A percentile compares a stretch with the other conserved stretches of the same genome.
Evolutionary conservation across 2,329 filamentous ascomycete species (phyloP).

Genomic region (Trichophyton simii): DNA sequence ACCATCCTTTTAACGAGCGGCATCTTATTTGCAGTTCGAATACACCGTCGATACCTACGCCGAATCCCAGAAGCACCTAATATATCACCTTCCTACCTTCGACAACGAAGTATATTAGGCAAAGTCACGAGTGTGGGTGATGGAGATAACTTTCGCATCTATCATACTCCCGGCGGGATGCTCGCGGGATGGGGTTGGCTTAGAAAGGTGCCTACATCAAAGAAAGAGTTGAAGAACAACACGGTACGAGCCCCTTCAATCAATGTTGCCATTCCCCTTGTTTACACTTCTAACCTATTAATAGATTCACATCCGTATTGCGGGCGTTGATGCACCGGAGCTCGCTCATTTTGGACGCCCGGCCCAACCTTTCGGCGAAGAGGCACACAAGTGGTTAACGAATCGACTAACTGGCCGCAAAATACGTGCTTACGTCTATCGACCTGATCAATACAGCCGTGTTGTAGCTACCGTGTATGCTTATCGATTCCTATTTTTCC

Average conservation of each 20-base stretch:
- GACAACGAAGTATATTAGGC: slow-evolving; percentile 65
- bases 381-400: slow-evolving; percentile 72
- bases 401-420: slow-evolving; percentile 56
- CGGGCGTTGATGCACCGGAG: slow-evolving; percentile 88
- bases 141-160: slow-evolving; percentile 89
- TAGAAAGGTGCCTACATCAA: slow-evolving; percentile 57
- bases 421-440: slow-evolving; percentile 72
- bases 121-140: slow-evolving; percentile 88
- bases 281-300: neutral
- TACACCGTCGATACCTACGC: slow-evolving; percentile 51
- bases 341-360: slow-evolving; percentile 81
- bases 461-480: slow-evolving; percentile 77
- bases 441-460: slow-evolving; percentile 81
- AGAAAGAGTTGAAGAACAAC: slow-evolving; percentile 57
- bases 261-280: neutral
- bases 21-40: slow-evolving; percentile 24
- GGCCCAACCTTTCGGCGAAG: slow-evolving; percentile 68
- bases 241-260: slow-evolving; percentile 47
- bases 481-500: slow-evolving; percentile 43
- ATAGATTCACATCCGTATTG: slow-evolving; percentile 71
- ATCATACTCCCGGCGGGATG: slow-evolving; percentile 84
- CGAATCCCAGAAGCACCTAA: slow-evolving; percentile 67
- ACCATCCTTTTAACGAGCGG: slow-evolving; percentile 28
- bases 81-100: slow-evolving; percentile 63
- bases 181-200: slow-evolving; percentile 88